Base-by-base conservation (phyloP, 306 rosid genomes). In the Canavalia ensiformis region DNA sequence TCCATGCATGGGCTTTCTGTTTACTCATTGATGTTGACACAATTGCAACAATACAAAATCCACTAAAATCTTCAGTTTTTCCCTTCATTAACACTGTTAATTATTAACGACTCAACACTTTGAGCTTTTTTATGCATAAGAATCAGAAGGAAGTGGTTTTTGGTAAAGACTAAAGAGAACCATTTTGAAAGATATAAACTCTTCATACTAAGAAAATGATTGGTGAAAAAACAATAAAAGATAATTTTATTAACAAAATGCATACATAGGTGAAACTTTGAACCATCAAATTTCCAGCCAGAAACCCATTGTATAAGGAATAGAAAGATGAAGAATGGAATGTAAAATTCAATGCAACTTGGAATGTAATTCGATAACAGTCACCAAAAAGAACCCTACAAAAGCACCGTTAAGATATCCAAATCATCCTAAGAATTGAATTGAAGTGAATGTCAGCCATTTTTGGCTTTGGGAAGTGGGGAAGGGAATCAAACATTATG, bases 381-480 rank as follows among this genome's bases (percentile, higher is more conserved):
- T 66, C 35, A 54, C 65, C 35, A 18, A 42, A 37, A 55, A 54
- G 29, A 73, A 73, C 51, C n/a, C 28, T 37, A 7, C 10, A 75
- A 59, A 45, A 18, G 25, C 25, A 18, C 25, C 25, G 25, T 18
- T 18, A 18, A 18, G 25, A 18, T 18, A 18, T 18, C 25, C 25
- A 18, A 18, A 18, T 18, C 25, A 18, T 18, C 25, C 25, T 18
- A 18, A 18, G 25, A 18, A 18, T 18, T 18, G 25, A 18, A 18
- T 18, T 18, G 25, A 18, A 18, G 25, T 18, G 25, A 18, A 49
- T 31, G 46, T 6, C 7, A 59, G 2, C 9, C 47, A 1, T 4
- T 56, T 58, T 59, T 75, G 13, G 35, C 28, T 45, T 60, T 64
- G 13, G 18, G 39, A 57, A 13, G 66, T 31, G 58, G 80, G 80